phyloP scores from a whole-genome alignment of 1,284 basidiomycete species.

The Dichomitus squalens region DNA sequence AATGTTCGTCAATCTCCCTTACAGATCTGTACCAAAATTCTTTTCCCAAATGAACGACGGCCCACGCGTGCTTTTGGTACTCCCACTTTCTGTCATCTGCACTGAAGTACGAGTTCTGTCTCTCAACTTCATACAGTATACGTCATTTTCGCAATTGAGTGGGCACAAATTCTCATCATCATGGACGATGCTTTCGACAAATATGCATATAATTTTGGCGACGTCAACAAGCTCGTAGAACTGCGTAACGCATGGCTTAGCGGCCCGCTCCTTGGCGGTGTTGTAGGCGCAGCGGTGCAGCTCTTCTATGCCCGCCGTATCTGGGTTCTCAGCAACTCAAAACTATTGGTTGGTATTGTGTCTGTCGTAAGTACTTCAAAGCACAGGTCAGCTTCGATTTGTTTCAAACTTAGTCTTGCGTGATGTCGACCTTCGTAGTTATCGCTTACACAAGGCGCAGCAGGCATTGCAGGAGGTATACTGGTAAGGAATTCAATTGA shows the following conservation, averaged over 20 bases:
- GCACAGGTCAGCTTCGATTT: background rate
- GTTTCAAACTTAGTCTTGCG: background rate
- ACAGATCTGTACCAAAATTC: no score
- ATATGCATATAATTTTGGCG: slow-evolving; percentile 22
- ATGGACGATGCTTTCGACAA: slow-evolving; percentile 16
- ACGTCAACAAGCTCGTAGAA: slow-evolving; percentile 4
- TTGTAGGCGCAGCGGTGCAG: slow-evolving; percentile 23
- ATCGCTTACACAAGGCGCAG: slow-evolving; percentile 3
- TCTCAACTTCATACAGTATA: no score
- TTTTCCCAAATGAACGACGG: no score
- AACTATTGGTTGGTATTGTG: slow-evolving; percentile 12
- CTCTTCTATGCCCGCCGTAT: slow-evolving; percentile 26
- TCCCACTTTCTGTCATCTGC: no score
- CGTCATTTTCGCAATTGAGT: slow-evolving; percentile 14
- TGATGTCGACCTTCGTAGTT: slow-evolving; percentile 7
- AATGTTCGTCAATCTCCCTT: no score
- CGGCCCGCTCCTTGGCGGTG: slow-evolving; percentile 22
- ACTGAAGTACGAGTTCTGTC: no score
- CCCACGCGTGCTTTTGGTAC: no score
- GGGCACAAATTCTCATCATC: slow-evolving; percentile 18
- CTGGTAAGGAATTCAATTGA: background rate
- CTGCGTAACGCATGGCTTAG: slow-evolving; percentile 26
- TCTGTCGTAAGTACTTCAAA: slow-evolving; percentile 8
- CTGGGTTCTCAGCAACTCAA: slow-evolving; percentile 16
- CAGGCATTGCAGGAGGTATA: slow-evolving; percentile 2